Conservation (phyloP, 345 rosid species). For the Hibiscus mutabilis region DNA sequence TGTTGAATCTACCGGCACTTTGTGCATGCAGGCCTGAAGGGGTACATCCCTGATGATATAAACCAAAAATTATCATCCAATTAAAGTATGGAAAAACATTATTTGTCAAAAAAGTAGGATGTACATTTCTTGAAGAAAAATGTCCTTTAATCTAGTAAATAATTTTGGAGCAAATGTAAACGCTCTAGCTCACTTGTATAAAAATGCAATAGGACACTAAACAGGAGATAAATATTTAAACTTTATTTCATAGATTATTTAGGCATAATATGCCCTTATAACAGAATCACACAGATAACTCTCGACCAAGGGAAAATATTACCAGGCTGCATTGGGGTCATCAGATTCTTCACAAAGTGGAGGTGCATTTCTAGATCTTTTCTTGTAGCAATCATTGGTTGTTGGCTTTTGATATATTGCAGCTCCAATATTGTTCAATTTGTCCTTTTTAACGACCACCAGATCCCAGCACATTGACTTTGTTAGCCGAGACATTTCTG, state of each 20-base stretch:
- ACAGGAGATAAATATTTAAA: not conserved
- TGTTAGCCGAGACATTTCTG: conserved; percentile 68
- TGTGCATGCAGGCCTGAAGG: conserved; percentile 79
- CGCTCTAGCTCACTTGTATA: not conserved
- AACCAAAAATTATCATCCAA: not conserved
- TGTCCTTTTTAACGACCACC: conserved; percentile 49
- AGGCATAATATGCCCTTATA: not conserved
- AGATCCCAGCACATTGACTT: conserved; percentile 74
- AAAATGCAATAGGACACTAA: not conserved
- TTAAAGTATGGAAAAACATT: not conserved
- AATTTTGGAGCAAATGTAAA: not conserved
- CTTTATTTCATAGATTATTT: not conserved
- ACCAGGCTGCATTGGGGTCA: conserved; percentile 77
- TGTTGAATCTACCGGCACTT: conserved; percentile 38
- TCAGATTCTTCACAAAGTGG: conserved; percentile 65
- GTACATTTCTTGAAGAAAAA: not conserved
- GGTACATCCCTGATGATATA: conserved; percentile 55
- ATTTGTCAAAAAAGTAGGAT: not conserved
- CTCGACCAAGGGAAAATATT: conserved; percentile 7
- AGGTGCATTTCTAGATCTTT: conserved; percentile 47
- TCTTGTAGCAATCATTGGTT: conserved; percentile 51
- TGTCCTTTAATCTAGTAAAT: not conserved
- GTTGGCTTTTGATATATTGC: conserved; percentile 69
- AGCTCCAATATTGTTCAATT: conserved; percentile 48
- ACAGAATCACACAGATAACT: not conserved